phyloP scores from a whole-genome alignment of 805 yeast genomes.

The Saturnispora saitoi region DNA sequence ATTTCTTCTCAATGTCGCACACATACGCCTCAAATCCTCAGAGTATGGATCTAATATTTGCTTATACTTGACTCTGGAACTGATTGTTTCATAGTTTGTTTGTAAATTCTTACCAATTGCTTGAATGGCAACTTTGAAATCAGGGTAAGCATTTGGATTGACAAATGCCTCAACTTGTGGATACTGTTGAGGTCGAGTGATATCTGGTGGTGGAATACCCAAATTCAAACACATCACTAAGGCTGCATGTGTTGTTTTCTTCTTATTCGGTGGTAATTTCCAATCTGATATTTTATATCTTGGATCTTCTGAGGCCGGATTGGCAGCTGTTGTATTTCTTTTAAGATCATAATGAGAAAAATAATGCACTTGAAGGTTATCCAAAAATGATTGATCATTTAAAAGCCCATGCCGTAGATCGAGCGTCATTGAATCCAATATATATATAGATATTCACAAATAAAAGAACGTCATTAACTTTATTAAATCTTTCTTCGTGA shows the following conservation, averaged over 20 bases:
- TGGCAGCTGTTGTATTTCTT: conserved; percentile 84
- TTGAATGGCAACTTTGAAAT: conserved; percentile 85
- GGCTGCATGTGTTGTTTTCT: conserved; percentile 89
- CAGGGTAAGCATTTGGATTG: conserved; percentile 74
- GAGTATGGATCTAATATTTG: conserved; percentile 91
- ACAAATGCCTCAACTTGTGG: conserved; percentile 91
- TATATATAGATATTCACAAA: background rate
- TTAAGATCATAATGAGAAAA: conserved; percentile 74
- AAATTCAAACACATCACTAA: conserved; percentile 81
- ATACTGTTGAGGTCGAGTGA: conserved; percentile 85
- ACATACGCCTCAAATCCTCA: conserved; percentile 87
- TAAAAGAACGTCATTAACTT: background rate
- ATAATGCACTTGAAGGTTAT: conserved; percentile 25
- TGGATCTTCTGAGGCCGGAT: conserved; percentile 54
- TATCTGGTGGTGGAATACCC: conserved; percentile 97
- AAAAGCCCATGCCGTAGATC: conserved; percentile 27
- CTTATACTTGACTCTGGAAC: conserved; percentile 81
- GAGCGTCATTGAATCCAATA: conserved; percentile 11
- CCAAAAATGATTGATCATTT: conserved; percentile 25
- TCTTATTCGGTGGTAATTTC: conserved; percentile 85
- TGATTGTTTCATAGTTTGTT: conserved; percentile 79
- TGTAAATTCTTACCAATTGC: conserved; percentile 84
- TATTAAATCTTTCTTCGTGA: background rate
- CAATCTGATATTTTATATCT: conserved; percentile 76
- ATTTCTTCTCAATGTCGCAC: conserved; percentile 77